Percentiles rank a stretch among this genome's conserved stretches.
Evolutionary conservation across 495 filamentous ascomycete genomes (phyloP).

Genomic region (Hypoxylon trugodes): DNA sequence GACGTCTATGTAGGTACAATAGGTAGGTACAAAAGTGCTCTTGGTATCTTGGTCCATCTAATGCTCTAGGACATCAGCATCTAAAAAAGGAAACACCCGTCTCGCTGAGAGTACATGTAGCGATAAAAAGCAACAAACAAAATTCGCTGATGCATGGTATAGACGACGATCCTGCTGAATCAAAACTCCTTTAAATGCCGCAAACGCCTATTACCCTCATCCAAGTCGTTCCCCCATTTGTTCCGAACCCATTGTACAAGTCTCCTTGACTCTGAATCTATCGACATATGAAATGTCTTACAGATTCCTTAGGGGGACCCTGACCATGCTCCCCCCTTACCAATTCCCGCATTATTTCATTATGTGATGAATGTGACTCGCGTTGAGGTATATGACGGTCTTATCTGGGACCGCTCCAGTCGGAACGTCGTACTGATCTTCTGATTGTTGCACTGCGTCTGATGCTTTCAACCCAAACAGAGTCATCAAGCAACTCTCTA

Average conservation of each 20-base stretch:
- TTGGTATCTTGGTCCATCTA: slow-evolving; percentile 32
- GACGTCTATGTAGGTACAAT: too few species aligned
- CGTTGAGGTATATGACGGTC: slow-evolving; percentile 12
- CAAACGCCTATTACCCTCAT: slow-evolving; percentile 36
- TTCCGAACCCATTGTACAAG: slow-evolving; percentile 23
- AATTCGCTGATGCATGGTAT: slow-evolving; percentile 25
- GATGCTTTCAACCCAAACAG: slow-evolving; percentile 92
- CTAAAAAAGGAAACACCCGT: slow-evolving; percentile 1
- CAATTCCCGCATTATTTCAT: slow-evolving; percentile 25
- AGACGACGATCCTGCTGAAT: slow-evolving; percentile 16
- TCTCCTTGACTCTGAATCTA: slow-evolving; percentile 16
- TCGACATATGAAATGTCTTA: slow-evolving; percentile 11
- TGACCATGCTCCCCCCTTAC: background rate
- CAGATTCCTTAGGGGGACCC: slow-evolving; percentile 17
- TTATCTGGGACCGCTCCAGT: slow-evolving; percentile 38
- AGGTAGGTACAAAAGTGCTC: slow-evolving; percentile 10
- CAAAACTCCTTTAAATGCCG: slow-evolving; percentile 22
- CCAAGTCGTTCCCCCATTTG: slow-evolving; percentile 31
- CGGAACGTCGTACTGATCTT: slow-evolving; percentile 51
- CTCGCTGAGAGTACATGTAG: slow-evolving; percentile 11
- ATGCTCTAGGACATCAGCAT: slow-evolving; percentile 15
- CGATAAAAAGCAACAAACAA: slow-evolving; percentile 6
- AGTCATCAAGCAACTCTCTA: slow-evolving; percentile 81
- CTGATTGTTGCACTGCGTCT: slow-evolving; percentile 85
- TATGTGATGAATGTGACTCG: slow-evolving; percentile 16